A percentile compares a stretch with the other conserved stretches of the same genome.
Conservation (phyloP, 139 green algal species). For the Coelastrella sp. region DNA sequence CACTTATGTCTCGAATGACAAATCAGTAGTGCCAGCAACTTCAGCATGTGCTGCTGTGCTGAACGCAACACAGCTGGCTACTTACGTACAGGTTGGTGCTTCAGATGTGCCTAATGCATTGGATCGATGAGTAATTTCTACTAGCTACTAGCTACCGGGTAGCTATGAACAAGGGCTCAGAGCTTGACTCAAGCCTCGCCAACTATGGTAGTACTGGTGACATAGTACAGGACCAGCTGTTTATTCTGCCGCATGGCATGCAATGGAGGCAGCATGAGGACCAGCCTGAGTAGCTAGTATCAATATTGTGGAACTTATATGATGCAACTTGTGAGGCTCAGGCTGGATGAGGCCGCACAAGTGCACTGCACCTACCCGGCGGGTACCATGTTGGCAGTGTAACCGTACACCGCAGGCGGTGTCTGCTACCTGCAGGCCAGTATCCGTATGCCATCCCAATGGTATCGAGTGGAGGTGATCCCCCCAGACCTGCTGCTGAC, state of each 20-base stretch:
- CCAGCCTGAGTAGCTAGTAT: not conserved
- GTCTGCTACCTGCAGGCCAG: not conserved
- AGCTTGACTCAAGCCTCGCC: too few species aligned
- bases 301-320: not conserved
- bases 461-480: slow-evolving; percentile 1
- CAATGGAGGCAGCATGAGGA: not conserved
- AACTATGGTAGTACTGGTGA: too few species aligned
- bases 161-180: not conserved
- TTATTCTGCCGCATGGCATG: not conserved
- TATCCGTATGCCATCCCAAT: slow-evolving; percentile 4
- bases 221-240: not conserved
- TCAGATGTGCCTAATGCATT: not conserved
- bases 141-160: not conserved
- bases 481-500: slow-evolving; percentile 22
- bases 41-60: not conserved
- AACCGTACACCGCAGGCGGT: not conserved
- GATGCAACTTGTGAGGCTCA: not conserved
- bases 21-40: not conserved
- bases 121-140: not conserved
- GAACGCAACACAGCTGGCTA: not conserved
- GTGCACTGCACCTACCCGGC: not conserved
- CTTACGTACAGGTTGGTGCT: slow-evolving; percentile 12
- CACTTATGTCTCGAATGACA: slow-evolving; percentile 10
- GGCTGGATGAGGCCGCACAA: not conserved
- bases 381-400: not conserved